These are phyloP conservation scores for Vitis vinifera DNA, from an alignment of 164 flowering plant species.

Conservation along the genomic window ASM3070453v1 NC_081811.1:2240501-2241000, in stretches of 20 bases:
- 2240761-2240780: slow-evolving; percentile 34
- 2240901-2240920: slow-evolving; percentile 26
- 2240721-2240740: slow-evolving; percentile 43
- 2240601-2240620: slow-evolving; percentile 39
- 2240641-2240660: slow-evolving; percentile 58
- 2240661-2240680: slow-evolving; percentile 66
- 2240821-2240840: slow-evolving; percentile 60
- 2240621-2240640: slow-evolving; percentile 53
- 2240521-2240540: slow-evolving; percentile 40
- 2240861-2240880: slow-evolving; percentile 49
- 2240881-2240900: slow-evolving; percentile 47
- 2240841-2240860: slow-evolving; percentile 55
- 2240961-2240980: slow-evolving; percentile 35
- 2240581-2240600: slow-evolving; percentile 58
- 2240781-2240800: slow-evolving; percentile 34
- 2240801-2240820: slow-evolving; percentile 54
- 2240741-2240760: slow-evolving; percentile 52
- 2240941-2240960: slow-evolving; percentile 44
- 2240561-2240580: slow-evolving; percentile 56
- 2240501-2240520: slow-evolving; percentile 68
- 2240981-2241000: slow-evolving; percentile 12
- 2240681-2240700: slow-evolving; percentile 54
- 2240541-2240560: slow-evolving; percentile 51
- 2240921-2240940: slow-evolving; percentile 18
- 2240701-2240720: slow-evolving; percentile 40